A percentile compares a stretch with the other conserved stretches of the same genome.
phyloP scores from a whole-genome alignment of 1,139 yeast species.

The Candida frijolesensis region DNA sequence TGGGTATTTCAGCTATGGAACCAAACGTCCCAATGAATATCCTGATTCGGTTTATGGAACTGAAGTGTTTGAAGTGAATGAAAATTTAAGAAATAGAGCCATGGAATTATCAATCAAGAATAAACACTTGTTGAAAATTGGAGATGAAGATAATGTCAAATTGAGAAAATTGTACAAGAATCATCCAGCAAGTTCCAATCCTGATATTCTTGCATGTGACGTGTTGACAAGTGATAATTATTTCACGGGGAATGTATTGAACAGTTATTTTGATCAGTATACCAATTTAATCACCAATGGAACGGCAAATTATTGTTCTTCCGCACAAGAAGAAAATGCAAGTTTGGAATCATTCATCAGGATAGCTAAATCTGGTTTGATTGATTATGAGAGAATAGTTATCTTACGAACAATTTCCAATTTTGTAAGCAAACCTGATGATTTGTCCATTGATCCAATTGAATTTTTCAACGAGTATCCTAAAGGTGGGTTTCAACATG shows the following conservation, averaged over 20 bases:
- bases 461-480: constrained; percentile 51
- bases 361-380: constrained; percentile 55
- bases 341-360: constrained; percentile 63
- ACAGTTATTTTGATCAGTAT: constrained; percentile 51
- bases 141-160: constrained; percentile 42
- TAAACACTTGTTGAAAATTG: constrained; percentile 38
- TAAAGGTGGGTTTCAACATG: constrained; percentile 56
- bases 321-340: constrained; percentile 73
- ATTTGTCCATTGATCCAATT: constrained; percentile 37
- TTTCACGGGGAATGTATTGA: constrained; percentile 56
- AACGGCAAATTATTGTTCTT: constrained; percentile 59
- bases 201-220: constrained; percentile 58
- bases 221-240: constrained; percentile 63
- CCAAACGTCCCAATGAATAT: constrained; percentile 50
- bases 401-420: constrained; percentile 67
- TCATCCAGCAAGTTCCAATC: constrained; percentile 52
- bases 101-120: constrained; percentile 50
- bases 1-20: constrained; percentile 62
- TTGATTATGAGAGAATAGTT: constrained; percentile 59
- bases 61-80: constrained; percentile 67
- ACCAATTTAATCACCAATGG: constrained; percentile 58
- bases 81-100: constrained; percentile 60
- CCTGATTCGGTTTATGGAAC: constrained; percentile 64
- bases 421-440: constrained; percentile 59
- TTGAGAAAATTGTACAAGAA: constrained; percentile 49